These are phyloP conservation scores for Ogataea chonburiensis DNA, from an alignment of 805 yeast genomes.

Conservation along the genomic window DNA sequence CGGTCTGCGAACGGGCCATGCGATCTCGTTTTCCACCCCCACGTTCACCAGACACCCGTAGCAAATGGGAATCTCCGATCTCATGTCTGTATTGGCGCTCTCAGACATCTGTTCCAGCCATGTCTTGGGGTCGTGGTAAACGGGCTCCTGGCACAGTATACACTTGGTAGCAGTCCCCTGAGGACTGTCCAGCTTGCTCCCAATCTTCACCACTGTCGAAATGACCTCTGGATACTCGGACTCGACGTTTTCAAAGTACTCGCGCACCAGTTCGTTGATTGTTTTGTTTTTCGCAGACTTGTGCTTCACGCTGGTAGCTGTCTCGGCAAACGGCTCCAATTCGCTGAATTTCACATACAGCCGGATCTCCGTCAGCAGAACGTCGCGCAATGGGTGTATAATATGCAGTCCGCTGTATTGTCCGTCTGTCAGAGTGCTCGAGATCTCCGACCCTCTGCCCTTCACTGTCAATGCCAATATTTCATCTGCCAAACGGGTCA, in stretches of 20 bases:
- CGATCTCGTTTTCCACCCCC: constrained; percentile 40
- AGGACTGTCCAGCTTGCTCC: constrained; percentile 67
- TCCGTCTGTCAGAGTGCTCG: constrained; percentile 49
- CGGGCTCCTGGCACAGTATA: constrained; percentile 52
- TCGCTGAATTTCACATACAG: constrained; percentile 48
- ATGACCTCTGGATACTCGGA: constrained; percentile 83
- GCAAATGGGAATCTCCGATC: constrained; percentile 45
- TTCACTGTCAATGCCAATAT: constrained; percentile 77
- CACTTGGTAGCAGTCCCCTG: constrained; percentile 36
- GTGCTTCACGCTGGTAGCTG: constrained; percentile 21
- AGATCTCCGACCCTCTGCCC: constrained; percentile 77
- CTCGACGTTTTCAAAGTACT: constrained; percentile 72
- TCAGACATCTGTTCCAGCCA: constrained; percentile 70
- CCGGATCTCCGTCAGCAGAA: constrained; percentile 64
- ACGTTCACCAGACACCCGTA: constrained; percentile 75
- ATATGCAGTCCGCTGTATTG: constrained; percentile 40
- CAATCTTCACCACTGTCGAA: constrained; percentile 89
- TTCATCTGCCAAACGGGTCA: constrained; percentile 80
- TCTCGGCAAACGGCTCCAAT: constrained; percentile 36
- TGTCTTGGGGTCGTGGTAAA: constrained; percentile 54
- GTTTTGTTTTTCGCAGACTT: constrained; percentile 69
- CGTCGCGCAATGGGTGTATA: constrained; percentile 73
- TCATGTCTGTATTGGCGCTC: constrained; percentile 18
- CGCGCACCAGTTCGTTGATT: constrained; percentile 71
- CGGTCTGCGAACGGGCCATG: constrained; percentile 32